Percentiles rank a stretch among this genome's conserved stretches.
Conservation (phyloP, 768 basidiomycete species). For the Calocybe cyanea region DNA sequence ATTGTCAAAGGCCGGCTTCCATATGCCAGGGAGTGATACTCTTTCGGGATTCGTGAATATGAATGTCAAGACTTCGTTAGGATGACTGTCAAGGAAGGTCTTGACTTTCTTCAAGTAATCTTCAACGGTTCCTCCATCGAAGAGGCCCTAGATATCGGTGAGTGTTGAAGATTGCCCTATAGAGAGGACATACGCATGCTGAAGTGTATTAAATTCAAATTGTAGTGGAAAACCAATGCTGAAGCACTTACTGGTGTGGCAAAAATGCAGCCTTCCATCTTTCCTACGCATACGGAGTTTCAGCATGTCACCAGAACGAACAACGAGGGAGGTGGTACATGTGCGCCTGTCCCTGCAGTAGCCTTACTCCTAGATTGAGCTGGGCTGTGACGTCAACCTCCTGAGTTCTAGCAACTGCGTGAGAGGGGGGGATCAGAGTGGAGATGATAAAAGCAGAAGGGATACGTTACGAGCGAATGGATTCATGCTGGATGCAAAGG, state of each 20-base stretch:
- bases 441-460: constrained; percentile 10
- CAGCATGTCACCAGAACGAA: no score
- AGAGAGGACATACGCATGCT: not conserved
- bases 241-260: constrained; percentile 53
- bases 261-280: constrained; percentile 53
- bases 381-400: constrained; percentile 47
- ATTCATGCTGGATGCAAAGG: constrained; percentile 46
- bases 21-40: constrained; percentile 40
- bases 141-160: constrained; percentile 31
- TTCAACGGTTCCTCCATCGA: constrained; percentile 49
- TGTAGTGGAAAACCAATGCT: not conserved
- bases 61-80: constrained; percentile 62
- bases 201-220: not conserved
- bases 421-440: no score
- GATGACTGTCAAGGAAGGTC: constrained; percentile 54
- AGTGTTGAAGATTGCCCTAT: not conserved
- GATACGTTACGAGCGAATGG: constrained; percentile 38
- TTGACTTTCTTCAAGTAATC: constrained; percentile 51
- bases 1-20: constrained; percentile 49
- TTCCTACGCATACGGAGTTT: constrained; percentile 18
- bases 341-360: constrained; percentile 60
- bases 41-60: constrained; percentile 67
- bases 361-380: constrained; percentile 46
- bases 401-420: constrained; percentile 37
- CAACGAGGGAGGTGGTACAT: no score